Conservation (phyloP, 2,329 filamentous ascomycete genomes). For the Microsporum canis region DNA sequence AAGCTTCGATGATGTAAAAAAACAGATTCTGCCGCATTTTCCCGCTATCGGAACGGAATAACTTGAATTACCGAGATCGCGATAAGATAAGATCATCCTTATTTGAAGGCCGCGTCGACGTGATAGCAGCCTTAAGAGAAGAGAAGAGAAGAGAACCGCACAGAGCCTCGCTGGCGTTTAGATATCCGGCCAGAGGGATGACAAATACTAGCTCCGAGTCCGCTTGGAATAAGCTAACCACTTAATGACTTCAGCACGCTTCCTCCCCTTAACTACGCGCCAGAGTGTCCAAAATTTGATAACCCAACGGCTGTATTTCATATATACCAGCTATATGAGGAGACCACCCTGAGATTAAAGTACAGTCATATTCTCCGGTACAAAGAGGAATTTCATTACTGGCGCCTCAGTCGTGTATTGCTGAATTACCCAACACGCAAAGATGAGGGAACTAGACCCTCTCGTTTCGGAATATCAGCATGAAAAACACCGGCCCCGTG, state of each 20-base stretch:
- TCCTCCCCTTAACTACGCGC: not conserved
- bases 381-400: not conserved
- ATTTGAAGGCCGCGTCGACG: not conserved
- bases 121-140: not conserved
- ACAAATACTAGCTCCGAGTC: not conserved
- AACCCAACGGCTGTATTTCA: not conserved
- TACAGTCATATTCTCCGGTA: not conserved
- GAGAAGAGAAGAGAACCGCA: not conserved
- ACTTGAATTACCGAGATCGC: not conserved
- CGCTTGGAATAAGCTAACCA: not conserved
- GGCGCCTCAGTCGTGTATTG: not conserved
- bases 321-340: not conserved
- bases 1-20: not conserved
- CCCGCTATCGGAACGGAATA: not conserved
- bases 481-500: conserved; percentile 38
- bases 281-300: not conserved
- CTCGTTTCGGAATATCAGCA: conserved; percentile 43
- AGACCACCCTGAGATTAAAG: not conserved
- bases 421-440: not conserved
- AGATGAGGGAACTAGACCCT: conserved; percentile 36
- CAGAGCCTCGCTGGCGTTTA: not conserved
- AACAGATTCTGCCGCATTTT: not conserved
- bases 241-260: not conserved
- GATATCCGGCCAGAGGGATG: not conserved
- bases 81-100: not conserved